Percentiles rank a stretch among this genome's conserved stretches.
Evolutionary conservation across 2,329 filamentous ascomycete genomes (phyloP).

Genomic region (Aspergillus ruber): DNA sequence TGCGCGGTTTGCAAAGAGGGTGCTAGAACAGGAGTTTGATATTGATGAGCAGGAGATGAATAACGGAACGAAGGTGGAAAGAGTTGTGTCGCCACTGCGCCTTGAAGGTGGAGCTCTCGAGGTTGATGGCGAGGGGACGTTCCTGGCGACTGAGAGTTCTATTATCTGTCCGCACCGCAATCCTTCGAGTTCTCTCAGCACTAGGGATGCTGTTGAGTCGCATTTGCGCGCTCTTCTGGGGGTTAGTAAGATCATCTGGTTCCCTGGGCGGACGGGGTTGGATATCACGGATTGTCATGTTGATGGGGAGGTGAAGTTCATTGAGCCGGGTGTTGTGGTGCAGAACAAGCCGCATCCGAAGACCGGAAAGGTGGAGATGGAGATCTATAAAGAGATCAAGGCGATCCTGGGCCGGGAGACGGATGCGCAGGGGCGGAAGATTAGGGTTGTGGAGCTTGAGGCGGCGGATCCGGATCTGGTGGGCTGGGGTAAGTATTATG

Average conservation of each 20-base stretch:
- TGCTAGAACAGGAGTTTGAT: slow-evolving; percentile 10
- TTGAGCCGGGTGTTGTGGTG: slow-evolving; percentile 18
- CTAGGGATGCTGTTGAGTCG: slow-evolving; percentile 14
- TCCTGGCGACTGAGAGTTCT: slow-evolving; percentile 23
- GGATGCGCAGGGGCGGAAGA: slow-evolving; percentile 17
- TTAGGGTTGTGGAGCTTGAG: slow-evolving; percentile 16
- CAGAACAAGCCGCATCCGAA: slow-evolving; percentile 12
- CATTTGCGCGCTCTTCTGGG: slow-evolving; percentile 18
- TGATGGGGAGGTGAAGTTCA: slow-evolving; percentile 21
- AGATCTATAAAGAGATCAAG: slow-evolving; percentile 14
- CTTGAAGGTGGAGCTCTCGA: slow-evolving; percentile 23
- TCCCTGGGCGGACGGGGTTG: slow-evolving; percentile 16
- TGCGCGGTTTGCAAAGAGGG: slow-evolving; percentile 10
- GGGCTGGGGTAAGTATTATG: background rate
- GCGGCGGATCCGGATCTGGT: slow-evolving; percentile 15
- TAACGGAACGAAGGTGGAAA: slow-evolving; percentile 2
- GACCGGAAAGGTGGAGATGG: slow-evolving; percentile 9
- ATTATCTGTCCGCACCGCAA: slow-evolving; percentile 23
- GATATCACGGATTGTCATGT: slow-evolving; percentile 27
- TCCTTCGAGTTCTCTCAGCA: slow-evolving; percentile 7
- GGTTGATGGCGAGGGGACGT: slow-evolving; percentile 25
- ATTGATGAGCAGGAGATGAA: background rate
- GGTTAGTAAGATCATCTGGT: slow-evolving; percentile 23
- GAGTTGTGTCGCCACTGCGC: slow-evolving; percentile 11
- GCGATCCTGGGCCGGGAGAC: slow-evolving; percentile 11